These are phyloP conservation scores for Heterobasidion annosum DNA, from an alignment of 1,284 basidiomycete genomes.

Conservation along the genomic window DNA sequence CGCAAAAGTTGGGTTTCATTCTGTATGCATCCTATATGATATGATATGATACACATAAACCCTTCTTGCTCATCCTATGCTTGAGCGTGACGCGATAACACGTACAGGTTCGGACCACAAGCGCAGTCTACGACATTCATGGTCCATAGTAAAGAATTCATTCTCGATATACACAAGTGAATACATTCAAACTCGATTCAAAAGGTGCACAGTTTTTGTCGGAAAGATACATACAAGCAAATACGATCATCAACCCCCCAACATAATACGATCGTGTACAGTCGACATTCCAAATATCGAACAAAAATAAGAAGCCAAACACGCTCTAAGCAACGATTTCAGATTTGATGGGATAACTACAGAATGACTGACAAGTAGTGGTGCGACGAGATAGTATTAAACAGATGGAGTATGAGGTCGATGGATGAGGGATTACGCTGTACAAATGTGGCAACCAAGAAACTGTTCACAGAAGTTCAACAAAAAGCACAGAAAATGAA, in stretches of 20 bases:
- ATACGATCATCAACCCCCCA: neutral
- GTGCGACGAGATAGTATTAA: slow-evolving; percentile 40
- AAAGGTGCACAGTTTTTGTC: neutral
- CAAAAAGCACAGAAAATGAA: slow-evolving; percentile 19
- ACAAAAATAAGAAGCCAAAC: neutral
- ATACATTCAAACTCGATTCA: neutral
- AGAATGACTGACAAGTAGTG: slow-evolving; percentile 55
- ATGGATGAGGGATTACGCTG: slow-evolving; percentile 24
- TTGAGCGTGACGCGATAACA: no score
- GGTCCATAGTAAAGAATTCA: no score
- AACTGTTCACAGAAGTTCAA: slow-evolving; percentile 25
- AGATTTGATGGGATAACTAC: slow-evolving; percentile 49
- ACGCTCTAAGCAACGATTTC: slow-evolving; percentile 13
- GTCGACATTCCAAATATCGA: neutral
- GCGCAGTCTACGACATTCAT: no score
- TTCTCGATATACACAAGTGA: neutral
- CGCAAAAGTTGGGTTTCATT: slow-evolving; percentile 4
- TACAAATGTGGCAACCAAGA: slow-evolving; percentile 27
- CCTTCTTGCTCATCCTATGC: neutral
- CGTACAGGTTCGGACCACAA: no score
- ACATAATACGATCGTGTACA: no score
- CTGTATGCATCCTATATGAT: slow-evolving; percentile 9
- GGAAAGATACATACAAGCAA: neutral
- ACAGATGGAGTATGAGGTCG: slow-evolving; percentile 24
- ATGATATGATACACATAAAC: slow-evolving; percentile 3